phyloP scores from a whole-genome alignment of 192 early-diverging fungal species.

The Coemansia sp. region DNA sequence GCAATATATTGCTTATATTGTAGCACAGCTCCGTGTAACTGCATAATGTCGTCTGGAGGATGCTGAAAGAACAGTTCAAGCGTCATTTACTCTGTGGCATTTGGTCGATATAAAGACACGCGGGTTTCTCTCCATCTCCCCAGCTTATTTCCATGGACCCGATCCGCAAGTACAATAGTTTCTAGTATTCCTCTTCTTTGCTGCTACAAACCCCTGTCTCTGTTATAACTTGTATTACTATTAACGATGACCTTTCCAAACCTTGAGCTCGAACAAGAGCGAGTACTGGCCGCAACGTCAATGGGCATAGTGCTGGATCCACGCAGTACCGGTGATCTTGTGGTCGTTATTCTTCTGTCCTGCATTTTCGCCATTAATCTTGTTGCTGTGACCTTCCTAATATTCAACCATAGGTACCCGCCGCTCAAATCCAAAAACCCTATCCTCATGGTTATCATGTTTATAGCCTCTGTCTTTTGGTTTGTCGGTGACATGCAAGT shows the following conservation, averaged over 20 bases:
- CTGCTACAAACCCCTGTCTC: too few species aligned
- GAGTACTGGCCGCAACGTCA: conserved; percentile 15
- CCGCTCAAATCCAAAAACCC: conserved; percentile 48
- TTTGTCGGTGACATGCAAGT: conserved; percentile 33
- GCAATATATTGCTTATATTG: too few species aligned
- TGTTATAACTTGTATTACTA: too few species aligned
- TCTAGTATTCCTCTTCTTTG: too few species aligned
- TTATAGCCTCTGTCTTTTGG: conserved; percentile 17
- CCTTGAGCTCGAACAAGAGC: conserved; percentile 18
- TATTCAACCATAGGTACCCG: conserved; percentile 40
- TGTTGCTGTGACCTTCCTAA: conserved; percentile 16
- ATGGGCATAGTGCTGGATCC: conserved; percentile 25
- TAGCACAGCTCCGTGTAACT: too few species aligned
- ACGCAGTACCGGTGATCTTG: conserved; percentile 19
- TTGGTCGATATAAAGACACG: too few species aligned
- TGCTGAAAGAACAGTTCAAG: too few species aligned
- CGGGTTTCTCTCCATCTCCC: too few species aligned
- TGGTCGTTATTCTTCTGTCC: conserved; percentile 16
- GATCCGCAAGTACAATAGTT: too few species aligned
- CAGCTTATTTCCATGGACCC: too few species aligned
- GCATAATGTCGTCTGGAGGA: too few species aligned
- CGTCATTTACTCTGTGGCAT: too few species aligned
- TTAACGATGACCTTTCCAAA: conserved; percentile 25
- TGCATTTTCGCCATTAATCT: conserved; percentile 19
- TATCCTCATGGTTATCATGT: conserved; percentile 19